Percentiles rank a stretch among this genome's conserved stretches.
Evolutionary conservation across 2,329 filamentous ascomycete species (phyloP).

Genomic region (Alternaria hordeiaustralica): DNA sequence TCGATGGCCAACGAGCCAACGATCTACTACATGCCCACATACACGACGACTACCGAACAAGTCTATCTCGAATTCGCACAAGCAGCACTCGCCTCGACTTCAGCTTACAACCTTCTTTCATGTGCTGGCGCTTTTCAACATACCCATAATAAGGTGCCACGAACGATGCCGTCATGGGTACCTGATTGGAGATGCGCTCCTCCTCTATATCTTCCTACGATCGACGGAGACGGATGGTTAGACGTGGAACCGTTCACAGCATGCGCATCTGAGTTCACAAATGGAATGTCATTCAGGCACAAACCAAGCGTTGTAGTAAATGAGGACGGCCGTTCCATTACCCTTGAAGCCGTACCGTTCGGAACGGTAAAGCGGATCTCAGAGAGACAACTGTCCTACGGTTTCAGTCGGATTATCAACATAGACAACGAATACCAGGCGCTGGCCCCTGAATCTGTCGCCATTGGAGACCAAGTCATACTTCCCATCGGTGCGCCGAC

Average conservation of each 20-base stretch:
- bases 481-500: neutral
- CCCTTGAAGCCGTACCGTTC: neutral
- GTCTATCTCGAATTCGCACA: neutral
- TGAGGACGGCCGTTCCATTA: neutral
- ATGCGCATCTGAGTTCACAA: neutral
- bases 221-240: neutral
- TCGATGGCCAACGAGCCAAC: neutral
- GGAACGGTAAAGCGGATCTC: neutral
- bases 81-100: neutral
- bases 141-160: neutral
- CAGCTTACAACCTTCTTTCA: neutral
- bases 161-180: neutral
- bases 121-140: neutral
- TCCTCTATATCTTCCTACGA: neutral
- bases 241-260: neutral
- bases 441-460: neutral
- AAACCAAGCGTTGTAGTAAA: neutral
- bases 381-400: neutral
- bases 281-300: neutral
- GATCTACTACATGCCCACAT: neutral
- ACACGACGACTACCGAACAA: neutral
- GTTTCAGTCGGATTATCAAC: neutral
- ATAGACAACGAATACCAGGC: neutral
- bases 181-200: neutral
- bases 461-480: neutral